phyloP scores from a whole-genome alignment of 208 protist genomes.

The Leishmania tarentolae region DNA sequence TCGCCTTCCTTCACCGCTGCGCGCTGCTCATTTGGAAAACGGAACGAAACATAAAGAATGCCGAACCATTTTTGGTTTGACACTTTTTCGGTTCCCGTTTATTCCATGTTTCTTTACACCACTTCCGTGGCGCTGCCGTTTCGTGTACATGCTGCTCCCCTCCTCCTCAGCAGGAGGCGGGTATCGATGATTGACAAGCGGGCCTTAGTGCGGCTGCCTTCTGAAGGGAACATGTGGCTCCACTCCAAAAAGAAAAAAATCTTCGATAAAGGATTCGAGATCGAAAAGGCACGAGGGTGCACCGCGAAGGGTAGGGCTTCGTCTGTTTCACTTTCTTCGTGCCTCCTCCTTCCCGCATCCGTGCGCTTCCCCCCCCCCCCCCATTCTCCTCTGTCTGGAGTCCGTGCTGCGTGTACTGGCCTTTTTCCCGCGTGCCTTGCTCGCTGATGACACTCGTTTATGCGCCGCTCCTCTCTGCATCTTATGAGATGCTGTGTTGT shows the following conservation, averaged over 20 bases:
- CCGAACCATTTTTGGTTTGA: background rate
- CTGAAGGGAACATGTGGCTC: background rate
- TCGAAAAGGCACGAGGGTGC: background rate
- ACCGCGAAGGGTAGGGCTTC: background rate
- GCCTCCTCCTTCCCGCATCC: background rate
- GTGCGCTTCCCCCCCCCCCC: background rate
- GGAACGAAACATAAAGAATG: background rate
- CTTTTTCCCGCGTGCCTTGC: background rate
- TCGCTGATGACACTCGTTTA: background rate
- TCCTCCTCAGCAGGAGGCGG: background rate
- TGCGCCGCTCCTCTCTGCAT: background rate
- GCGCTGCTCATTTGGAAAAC: background rate
- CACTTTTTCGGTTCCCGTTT: slow-evolving; percentile 11
- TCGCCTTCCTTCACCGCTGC: background rate
- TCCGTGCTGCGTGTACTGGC: background rate
- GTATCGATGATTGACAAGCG: background rate
- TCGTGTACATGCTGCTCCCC: background rate
- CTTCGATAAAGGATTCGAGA: background rate
- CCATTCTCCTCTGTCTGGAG: background rate
- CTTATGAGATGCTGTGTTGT: background rate
- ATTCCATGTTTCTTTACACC: background rate
- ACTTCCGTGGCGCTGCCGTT: background rate
- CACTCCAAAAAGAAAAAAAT: background rate
- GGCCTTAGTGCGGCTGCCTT: background rate
- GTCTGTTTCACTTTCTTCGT: background rate